Conservation (phyloP, 2,329 filamentous ascomycete genomes). For the Reticulascus tulasneorum region DNA sequence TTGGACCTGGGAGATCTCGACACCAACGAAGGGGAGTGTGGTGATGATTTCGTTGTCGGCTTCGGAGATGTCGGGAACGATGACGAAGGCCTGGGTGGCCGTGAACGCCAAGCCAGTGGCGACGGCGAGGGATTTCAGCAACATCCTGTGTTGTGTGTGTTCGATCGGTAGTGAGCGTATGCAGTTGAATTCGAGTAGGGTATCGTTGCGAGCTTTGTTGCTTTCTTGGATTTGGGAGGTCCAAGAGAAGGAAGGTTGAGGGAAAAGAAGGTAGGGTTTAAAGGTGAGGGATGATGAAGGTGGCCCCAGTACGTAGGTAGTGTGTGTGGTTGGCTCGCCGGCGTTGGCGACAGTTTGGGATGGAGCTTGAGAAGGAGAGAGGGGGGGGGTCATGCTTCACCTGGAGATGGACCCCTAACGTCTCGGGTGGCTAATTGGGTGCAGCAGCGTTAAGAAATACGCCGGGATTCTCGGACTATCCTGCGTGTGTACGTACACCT, state of each 20-base stretch:
- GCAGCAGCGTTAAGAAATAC: too few relatives aligned
- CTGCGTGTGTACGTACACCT: too few relatives aligned
- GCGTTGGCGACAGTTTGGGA: too few relatives aligned
- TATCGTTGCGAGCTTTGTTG: background rate
- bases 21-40: slow-evolving; percentile 28
- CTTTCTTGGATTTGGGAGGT: background rate
- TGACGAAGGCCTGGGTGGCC: slow-evolving; percentile 42
- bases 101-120: slow-evolving; percentile 28
- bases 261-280: too few relatives aligned
- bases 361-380: too few relatives aligned
- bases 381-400: too few relatives aligned
- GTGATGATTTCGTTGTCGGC: slow-evolving; percentile 39
- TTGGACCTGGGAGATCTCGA: slow-evolving; percentile 29
- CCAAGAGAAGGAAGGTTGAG: background rate
- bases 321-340: too few relatives aligned
- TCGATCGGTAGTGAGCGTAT: background rate
- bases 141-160: slow-evolving; percentile 20
- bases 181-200: background rate
- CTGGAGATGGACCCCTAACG: too few relatives aligned
- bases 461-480: too few relatives aligned
- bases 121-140: slow-evolving; percentile 27
- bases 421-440: too few relatives aligned
- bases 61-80: slow-evolving; percentile 46
- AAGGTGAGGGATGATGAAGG: too few relatives aligned
- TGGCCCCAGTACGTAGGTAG: too few relatives aligned